Evolutionary conservation across 306 rosid species (phyloP).

Genomic region (Lathyrus tuberosus): DNA sequence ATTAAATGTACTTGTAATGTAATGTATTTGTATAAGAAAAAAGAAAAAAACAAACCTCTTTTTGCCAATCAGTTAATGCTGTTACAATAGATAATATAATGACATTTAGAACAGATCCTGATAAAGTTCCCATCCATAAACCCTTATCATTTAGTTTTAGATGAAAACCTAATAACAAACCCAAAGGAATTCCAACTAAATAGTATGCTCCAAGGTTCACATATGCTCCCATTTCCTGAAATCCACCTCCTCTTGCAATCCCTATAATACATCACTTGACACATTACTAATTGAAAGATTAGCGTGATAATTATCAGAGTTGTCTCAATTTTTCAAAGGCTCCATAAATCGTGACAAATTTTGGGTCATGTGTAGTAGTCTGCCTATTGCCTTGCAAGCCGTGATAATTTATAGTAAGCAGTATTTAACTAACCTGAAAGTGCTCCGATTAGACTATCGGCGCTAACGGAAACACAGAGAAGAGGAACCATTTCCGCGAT

Average conservation of each 20-base stretch:
- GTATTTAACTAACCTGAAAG: constrained; percentile 43
- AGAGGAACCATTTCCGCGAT: constrained; percentile 59
- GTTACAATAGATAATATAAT: constrained; percentile 42
- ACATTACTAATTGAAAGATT: too few relatives aligned
- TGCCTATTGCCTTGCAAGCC: too few relatives aligned
- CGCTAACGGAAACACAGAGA: constrained; percentile 47
- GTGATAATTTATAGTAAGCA: too few relatives aligned
- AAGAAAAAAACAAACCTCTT: constrained; percentile 35
- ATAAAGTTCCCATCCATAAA: constrained; percentile 51
- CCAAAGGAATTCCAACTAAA: constrained; percentile 49
- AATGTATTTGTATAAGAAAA: neutral
- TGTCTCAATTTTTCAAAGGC: too few relatives aligned
- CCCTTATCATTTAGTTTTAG: constrained; percentile 45
- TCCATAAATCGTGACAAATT: too few relatives aligned
- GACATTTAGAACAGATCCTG: constrained; percentile 43
- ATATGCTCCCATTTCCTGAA: constrained; percentile 51
- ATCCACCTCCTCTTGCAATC: constrained; percentile 56
- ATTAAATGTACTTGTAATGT: neutral
- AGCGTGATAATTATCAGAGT: too few relatives aligned
- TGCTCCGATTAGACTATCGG: constrained; percentile 52
- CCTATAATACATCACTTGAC: constrained; percentile 10
- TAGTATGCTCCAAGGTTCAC: constrained; percentile 57
- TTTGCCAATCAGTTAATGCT: constrained; percentile 51
- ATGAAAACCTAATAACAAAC: constrained; percentile 44
- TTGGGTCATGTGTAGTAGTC: too few relatives aligned